A percentile compares a stretch with the other conserved stretches of the same genome.
These are phyloP conservation scores for Alliaria petiolata DNA, from an alignment of 345 rosid species.

Conservation along the genomic window DNA sequence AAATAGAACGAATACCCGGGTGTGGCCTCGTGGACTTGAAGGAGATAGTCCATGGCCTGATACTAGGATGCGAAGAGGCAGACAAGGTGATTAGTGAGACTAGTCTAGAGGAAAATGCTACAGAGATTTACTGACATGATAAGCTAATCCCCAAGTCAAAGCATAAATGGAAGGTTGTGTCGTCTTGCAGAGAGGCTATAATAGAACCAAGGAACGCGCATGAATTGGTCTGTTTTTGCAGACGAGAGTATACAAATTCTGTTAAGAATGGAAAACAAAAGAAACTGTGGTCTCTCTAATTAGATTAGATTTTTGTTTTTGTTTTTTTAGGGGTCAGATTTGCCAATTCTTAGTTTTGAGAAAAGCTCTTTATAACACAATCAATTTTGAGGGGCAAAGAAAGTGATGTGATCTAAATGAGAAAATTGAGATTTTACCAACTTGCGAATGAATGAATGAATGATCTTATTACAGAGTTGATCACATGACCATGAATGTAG, in stretches of 20 bases:
- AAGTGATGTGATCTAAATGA: not conserved
- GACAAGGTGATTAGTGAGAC: constrained; percentile 13
- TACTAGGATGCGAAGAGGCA: constrained; percentile 2
- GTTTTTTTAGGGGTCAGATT: no score
- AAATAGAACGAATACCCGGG: constrained; percentile 43
- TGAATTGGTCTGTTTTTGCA: constrained; percentile 1
- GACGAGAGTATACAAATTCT: constrained; percentile 11
- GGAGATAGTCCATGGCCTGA: constrained; percentile 46
- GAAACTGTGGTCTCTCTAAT: not conserved
- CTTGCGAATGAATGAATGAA: not conserved
- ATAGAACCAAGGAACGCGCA: constrained; percentile 3
- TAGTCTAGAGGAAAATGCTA: constrained; percentile 13
- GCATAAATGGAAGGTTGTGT: not conserved
- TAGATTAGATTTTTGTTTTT: constrained; percentile 11
- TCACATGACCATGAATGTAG: no score
- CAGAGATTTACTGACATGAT: constrained; percentile 14
- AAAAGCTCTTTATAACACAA: not conserved
- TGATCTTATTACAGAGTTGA: no score
- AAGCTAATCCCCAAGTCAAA: constrained; percentile 1
- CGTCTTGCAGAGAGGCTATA: no score
- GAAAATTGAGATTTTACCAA: not conserved
- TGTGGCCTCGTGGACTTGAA: constrained; percentile 65
- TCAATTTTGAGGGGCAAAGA: no score
- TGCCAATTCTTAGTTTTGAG: not conserved
- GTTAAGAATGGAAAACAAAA: constrained; percentile 3